phyloP scores from a whole-genome alignment of 441 rosid genomes.

The Arabidopsis hybrid region DNA sequence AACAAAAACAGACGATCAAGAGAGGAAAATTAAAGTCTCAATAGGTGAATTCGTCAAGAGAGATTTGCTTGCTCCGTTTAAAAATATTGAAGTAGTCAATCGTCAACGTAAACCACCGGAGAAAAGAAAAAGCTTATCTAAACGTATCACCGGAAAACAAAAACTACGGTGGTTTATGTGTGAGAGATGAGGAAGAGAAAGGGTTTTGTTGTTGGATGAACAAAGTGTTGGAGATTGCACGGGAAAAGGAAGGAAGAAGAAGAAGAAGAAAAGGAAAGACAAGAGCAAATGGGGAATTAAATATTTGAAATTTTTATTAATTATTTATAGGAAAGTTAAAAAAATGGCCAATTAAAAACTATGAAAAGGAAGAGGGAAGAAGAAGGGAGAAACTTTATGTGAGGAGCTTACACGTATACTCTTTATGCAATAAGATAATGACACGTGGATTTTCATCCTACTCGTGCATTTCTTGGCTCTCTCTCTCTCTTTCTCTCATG shows the following conservation, averaged over 20 bases:
- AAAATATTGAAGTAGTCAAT: not conserved
- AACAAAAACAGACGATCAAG: not conserved
- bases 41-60: not conserved
- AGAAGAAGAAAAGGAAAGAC: not conserved
- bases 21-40: not conserved
- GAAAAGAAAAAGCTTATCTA: not conserved
- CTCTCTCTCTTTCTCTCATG: not conserved
- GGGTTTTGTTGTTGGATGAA: constrained; percentile 26
- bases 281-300: constrained; percentile 15
- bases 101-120: not conserved
- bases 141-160: too few relatives aligned
- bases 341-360: constrained; percentile 21
- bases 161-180: not conserved
- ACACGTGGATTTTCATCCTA: constrained; percentile 27
- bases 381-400: constrained; percentile 16
- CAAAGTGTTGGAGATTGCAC: constrained; percentile 16
- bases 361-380: not conserved
- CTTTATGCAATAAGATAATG: not conserved
- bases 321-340: not conserved
- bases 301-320: constrained; percentile 16
- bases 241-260: constrained; percentile 25
- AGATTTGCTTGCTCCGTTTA: not conserved
- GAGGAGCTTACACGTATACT: constrained; percentile 32
- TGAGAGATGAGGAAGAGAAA: not conserved
- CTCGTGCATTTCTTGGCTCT: constrained; percentile 13